A percentile compares a stretch with the other conserved stretches of the same genome.
Conservation (phyloP, 176 grass and related monocot genomes). For the Dactylis glomerata region DNA sequence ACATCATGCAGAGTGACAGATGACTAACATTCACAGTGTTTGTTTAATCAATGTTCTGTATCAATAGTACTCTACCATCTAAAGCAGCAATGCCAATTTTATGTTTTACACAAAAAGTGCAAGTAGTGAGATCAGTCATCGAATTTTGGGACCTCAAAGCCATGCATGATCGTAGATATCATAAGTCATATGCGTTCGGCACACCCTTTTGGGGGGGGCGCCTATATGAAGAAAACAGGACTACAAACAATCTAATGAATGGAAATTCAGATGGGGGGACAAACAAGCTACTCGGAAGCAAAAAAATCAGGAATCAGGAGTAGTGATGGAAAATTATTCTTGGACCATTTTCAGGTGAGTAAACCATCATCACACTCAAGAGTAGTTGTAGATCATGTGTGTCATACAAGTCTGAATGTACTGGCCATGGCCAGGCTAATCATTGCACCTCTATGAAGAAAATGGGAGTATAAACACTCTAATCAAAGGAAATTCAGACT, state of each 20-base stretch:
- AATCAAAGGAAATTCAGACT: neutral
- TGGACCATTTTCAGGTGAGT: neutral
- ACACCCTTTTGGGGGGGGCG: neutral
- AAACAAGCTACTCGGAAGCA: neutral
- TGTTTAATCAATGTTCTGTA: neutral
- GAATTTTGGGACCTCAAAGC: neutral
- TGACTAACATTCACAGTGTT: neutral
- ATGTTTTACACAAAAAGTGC: neutral
- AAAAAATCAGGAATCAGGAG: neutral
- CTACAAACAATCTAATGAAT: neutral
- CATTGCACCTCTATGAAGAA: neutral
- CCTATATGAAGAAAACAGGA: neutral
- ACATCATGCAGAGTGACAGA: neutral
- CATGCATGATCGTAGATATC: neutral
- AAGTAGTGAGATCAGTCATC: neutral
- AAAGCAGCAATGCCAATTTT: neutral
- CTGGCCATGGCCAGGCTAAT: neutral
- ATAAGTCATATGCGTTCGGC: neutral
- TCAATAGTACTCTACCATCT: neutral
- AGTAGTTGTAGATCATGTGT: neutral
- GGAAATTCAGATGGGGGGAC: neutral
- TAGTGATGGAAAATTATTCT: neutral
- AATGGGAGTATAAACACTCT: neutral
- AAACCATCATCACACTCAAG: neutral
- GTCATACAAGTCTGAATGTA: neutral